Percentiles rank a stretch among this genome's conserved stretches.
Conservation (phyloP, 2,329 filamentous ascomycete genomes). For the Annulohypoxylon truncatum region DNA sequence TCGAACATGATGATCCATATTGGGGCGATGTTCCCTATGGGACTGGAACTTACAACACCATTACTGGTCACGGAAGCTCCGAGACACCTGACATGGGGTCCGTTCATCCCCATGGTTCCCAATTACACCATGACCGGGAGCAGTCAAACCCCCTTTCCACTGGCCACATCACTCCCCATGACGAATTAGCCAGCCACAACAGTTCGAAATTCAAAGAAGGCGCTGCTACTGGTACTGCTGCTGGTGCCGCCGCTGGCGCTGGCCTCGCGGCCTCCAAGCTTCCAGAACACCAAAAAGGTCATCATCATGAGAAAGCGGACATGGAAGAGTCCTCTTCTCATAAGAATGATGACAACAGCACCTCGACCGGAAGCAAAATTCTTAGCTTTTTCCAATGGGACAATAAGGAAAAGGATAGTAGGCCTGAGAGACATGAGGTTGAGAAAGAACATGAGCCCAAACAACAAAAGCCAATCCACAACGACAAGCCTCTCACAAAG, state of each 20-base stretch:
- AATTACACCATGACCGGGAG: conserved; percentile 28
- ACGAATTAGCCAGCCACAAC: not conserved
- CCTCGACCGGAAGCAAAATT: conserved; percentile 21
- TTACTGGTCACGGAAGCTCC: conserved; percentile 45
- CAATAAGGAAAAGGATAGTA: conserved; percentile 22
- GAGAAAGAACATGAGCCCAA: conserved; percentile 12
- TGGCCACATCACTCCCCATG: not conserved
- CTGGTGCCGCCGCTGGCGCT: conserved; percentile 19
- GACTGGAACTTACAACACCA: conserved; percentile 45
- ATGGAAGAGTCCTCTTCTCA: conserved; percentile 2
- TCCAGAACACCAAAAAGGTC: conserved; percentile 14
- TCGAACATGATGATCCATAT: conserved; percentile 42
- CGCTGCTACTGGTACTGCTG: conserved; percentile 29
- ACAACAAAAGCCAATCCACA: conserved; percentile 13
- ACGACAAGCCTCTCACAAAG: conserved; percentile 17
- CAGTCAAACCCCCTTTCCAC: conserved; percentile 32
- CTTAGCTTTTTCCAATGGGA: conserved; percentile 26
- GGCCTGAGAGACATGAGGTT: conserved; percentile 16
- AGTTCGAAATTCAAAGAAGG: conserved; percentile 38
- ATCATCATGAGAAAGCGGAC: not conserved
- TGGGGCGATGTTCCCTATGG: conserved; percentile 47
- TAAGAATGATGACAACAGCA: conserved; percentile 26
- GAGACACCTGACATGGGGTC: conserved; percentile 29
- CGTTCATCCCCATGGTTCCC: conserved; percentile 4
- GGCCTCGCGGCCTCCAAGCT: conserved; percentile 23